A percentile compares a stretch with the other conserved stretches of the same genome.
Conservation (phyloP, 805 yeast species). For the Komagataella populi region DNA sequence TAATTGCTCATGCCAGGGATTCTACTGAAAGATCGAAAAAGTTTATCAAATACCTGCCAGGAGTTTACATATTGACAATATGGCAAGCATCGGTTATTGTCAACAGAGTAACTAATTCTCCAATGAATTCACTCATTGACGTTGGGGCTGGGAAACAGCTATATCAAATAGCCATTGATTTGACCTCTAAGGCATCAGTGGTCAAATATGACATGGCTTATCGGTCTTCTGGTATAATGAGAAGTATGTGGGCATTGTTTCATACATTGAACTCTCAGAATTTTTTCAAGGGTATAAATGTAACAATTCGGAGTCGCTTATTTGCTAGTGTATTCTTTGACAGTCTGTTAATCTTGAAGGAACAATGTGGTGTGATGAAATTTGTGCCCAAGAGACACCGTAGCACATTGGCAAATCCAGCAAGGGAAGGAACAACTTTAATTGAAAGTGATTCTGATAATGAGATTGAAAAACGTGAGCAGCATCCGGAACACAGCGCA, state of each 20-base stretch:
- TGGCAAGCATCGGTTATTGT: constrained; percentile 92
- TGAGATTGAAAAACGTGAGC: constrained; percentile 7
- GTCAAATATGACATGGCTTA: constrained; percentile 87
- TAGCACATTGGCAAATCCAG: background rate
- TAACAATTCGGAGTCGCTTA: constrained; percentile 71
- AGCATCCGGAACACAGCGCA: constrained; percentile 6
- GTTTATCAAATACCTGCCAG: constrained; percentile 71
- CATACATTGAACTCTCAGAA: constrained; percentile 47
- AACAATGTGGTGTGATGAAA: constrained; percentile 78
- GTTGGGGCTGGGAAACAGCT: constrained; percentile 56
- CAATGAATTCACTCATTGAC: constrained; percentile 54
- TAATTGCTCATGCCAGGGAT: constrained; percentile 51
- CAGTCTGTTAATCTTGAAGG: constrained; percentile 70
- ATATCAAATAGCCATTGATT: constrained; percentile 50
- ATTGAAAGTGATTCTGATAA: constrained; percentile 8
- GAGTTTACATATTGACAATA: constrained; percentile 63
- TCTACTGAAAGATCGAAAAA: constrained; percentile 45
- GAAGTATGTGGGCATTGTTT: constrained; percentile 85
- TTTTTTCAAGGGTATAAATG: constrained; percentile 22
- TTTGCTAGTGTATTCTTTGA: constrained; percentile 90
- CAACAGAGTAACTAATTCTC: constrained; percentile 66
- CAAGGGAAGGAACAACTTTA: background rate
- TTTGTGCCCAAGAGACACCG: constrained; percentile 21
- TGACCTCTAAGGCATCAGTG: constrained; percentile 71
- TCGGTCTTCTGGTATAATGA: constrained; percentile 87